A percentile compares a stretch with the other conserved stretches of the same genome.
Evolutionary conservation across 306 rosid species (phyloP).

Genomic region (Trifolium subterraneum): DNA sequence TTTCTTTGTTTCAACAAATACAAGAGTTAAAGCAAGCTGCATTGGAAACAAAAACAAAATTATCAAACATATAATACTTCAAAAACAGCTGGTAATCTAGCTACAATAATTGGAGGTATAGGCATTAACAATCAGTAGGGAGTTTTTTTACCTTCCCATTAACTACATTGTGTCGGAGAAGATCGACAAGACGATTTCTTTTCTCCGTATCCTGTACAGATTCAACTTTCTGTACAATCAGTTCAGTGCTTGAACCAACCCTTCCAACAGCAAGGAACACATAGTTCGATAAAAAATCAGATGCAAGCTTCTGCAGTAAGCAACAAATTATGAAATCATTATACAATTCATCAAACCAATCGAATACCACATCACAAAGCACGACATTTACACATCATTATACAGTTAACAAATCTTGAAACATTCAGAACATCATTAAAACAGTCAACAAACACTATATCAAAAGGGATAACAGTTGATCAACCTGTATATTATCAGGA

Average conservation of each 20-base stretch:
- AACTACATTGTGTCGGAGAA: conserved; percentile 63
- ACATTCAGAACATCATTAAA: not conserved
- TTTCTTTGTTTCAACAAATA: conserved; percentile 94
- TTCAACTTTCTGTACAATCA: conserved; percentile 85
- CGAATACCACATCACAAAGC: not conserved
- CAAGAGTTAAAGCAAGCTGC: conserved; percentile 82
- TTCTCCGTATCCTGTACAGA: conserved; percentile 78
- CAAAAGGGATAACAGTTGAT: not conserved
- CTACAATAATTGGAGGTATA: not conserved
- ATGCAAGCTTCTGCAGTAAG: conserved; percentile 73
- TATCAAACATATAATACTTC: not conserved
- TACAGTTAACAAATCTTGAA: not conserved
- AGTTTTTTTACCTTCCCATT: conserved; percentile 68
- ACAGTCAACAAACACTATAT: not conserved
- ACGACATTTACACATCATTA: not conserved
- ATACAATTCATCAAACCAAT: not conserved
- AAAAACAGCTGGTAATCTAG: not conserved
- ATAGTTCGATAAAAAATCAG: conserved; percentile 80
- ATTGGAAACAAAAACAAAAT: not conserved
- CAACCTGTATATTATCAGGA: conserved; percentile 83
- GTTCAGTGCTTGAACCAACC: conserved; percentile 95
- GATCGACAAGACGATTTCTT: conserved; percentile 71
- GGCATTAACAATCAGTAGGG: not conserved
- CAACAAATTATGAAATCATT: not conserved
- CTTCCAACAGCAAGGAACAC: conserved; percentile 92